These are phyloP conservation scores for Mycena rebaudengoi DNA, from an alignment of 768 basidiomycete genomes.

Conservation along the genomic window DNA sequence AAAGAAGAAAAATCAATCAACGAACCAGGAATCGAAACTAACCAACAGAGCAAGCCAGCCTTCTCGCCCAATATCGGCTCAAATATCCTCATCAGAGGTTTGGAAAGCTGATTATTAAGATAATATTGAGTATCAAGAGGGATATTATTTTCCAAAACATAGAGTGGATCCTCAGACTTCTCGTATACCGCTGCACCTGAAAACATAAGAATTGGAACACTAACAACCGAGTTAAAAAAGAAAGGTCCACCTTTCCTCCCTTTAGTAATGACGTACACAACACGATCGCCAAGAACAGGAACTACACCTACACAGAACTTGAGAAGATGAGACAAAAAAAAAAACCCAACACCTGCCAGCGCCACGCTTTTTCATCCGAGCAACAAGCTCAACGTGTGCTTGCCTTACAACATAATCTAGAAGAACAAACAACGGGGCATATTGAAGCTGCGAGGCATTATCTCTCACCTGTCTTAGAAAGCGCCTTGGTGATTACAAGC, in stretches of 20 bases:
- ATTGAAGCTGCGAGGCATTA: neutral
- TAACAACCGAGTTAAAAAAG: neutral
- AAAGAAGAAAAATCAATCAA: constrained; percentile 3
- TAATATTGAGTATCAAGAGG: constrained; percentile 99
- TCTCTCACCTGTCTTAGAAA: constrained; percentile 80
- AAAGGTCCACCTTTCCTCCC: constrained; percentile 79
- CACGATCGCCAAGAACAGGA: constrained; percentile 96
- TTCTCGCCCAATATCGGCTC: constrained; percentile 97
- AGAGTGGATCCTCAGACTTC: constrained; percentile 98
- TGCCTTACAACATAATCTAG: constrained; percentile 97
- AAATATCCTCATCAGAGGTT: constrained; percentile 96
- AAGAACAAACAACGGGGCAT: neutral
- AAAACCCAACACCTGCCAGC: constrained; percentile 61
- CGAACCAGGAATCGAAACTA: constrained; percentile 10
- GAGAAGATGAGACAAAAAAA: neutral
- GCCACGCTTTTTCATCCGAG: constrained; percentile 95
- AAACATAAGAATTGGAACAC: no score
- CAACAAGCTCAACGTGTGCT: constrained; percentile 95
- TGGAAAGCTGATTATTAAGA: constrained; percentile 96
- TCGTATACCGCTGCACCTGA: constrained; percentile 98
- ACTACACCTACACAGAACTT: constrained; percentile 75
- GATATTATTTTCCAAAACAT: constrained; percentile 96
- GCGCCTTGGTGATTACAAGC: constrained; percentile 97
- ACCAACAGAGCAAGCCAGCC: constrained; percentile 81
- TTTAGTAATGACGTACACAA: constrained; percentile 98